Evolutionary conservation across 1,284 basidiomycete species (phyloP), one percentile per base, ranked within the genome.

Genomic region (Boletus holoroseus): DNA sequence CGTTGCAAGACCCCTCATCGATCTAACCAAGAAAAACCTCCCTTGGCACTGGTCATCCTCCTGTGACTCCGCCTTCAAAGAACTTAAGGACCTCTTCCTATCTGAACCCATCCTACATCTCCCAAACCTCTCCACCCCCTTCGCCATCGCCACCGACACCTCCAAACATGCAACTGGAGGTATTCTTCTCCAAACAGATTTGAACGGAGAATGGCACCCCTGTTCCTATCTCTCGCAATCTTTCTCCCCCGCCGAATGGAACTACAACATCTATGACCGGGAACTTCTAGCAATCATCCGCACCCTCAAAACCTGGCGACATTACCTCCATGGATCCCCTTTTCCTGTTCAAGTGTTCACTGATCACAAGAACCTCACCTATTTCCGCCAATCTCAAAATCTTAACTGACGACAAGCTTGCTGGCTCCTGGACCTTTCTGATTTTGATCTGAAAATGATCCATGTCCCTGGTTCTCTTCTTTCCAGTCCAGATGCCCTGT

Each of bases 1-100:
- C 3, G 3, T n/a, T 0, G 7, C 31, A 0, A 1, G 4, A 0
- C 31, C n/a, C 3, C 31, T 32, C 3, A 8, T 32, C 1, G 7
- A 32, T 4, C 15, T 32, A 0, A 32, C n/a, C 1, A 32, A 32
- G 4, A n/a, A 8, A 2, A 15, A 8, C 3, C 7, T 0, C 1
- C 3, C 15, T 2, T 32, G 31, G n/a, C 4, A 30, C 0, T 30
- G 28, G 28, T 5, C 22, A 0, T 22, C 22, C 22, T 22, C n/a
- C n/a, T n/a, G n/a, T n/a, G n/a, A n/a, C n/a, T n/a, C n/a, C n/a
- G 22, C 22, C 22, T n/a, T n/a, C n/a, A n/a, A 22, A 22, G 22
- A 22, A 4, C 22, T 22, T 4, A 22, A 22, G 4, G 0, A 5
- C 22, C 22, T 22, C 3, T 22, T 22, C 22, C 22, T 22, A 3